Conservation (phyloP, 108 stramenopile species). For the Skeletonema costatum region DNA sequence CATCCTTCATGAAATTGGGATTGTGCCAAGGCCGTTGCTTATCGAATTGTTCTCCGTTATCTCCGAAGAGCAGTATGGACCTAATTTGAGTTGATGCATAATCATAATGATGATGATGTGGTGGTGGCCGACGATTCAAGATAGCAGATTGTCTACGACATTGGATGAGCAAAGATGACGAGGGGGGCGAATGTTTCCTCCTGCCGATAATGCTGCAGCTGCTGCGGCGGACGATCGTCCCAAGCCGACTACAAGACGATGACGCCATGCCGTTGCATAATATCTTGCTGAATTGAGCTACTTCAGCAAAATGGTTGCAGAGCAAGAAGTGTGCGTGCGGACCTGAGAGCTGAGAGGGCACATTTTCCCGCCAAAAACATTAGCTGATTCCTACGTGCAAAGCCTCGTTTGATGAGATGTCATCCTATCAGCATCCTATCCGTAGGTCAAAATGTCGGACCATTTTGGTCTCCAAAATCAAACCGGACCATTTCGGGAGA, state of each 20-base stretch:
- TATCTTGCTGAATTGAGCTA: too few relatives aligned
- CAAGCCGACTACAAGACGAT: background rate
- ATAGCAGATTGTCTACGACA: background rate
- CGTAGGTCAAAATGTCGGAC: too few relatives aligned
- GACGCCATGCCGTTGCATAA: background rate
- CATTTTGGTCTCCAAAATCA: too few relatives aligned
- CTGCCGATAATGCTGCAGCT: background rate
- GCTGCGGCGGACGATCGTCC: background rate
- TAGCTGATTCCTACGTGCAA: too few relatives aligned
- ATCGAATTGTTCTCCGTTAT: background rate
- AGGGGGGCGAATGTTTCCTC: background rate
- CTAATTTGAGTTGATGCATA: background rate
- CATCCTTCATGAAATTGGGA: slow-evolving; percentile 44
- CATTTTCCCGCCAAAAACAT: too few relatives aligned
- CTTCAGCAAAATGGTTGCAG: too few relatives aligned
- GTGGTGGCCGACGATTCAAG: background rate
- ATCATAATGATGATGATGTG: background rate
- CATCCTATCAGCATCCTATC: too few relatives aligned
- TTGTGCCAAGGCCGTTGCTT: slow-evolving; percentile 38
- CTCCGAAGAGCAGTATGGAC: slow-evolving; percentile 8
- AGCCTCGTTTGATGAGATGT: too few relatives aligned
- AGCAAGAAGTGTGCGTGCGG: too few relatives aligned
- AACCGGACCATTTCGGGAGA: too few relatives aligned
- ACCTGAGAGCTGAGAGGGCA: too few relatives aligned
- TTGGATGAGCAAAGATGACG: background rate